These are phyloP conservation scores for Monilinia aucupariae DNA, from an alignment of 2,329 filamentous ascomycete species.

Conservation along the genomic window DNA sequence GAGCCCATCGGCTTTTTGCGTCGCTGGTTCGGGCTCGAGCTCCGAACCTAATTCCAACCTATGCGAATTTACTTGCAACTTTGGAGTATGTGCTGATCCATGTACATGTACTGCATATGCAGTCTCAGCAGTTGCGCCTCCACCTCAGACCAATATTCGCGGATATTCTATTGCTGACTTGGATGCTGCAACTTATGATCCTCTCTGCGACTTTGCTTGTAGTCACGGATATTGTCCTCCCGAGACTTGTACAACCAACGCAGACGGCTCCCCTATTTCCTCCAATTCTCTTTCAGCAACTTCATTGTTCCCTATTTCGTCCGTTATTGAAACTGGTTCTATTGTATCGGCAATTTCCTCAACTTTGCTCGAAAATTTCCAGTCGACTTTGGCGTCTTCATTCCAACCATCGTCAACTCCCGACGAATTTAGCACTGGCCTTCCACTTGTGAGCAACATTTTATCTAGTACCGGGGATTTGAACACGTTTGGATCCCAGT, in stretches of 20 bases:
- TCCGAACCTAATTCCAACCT: not conserved
- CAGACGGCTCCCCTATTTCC: not conserved
- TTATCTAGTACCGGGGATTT: not conserved
- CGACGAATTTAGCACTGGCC: not conserved
- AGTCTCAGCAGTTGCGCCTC: not conserved
- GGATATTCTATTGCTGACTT: not conserved
- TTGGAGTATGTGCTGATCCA: constrained; percentile 2
- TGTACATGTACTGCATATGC: constrained; percentile 12
- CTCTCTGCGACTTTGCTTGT: constrained; percentile 3
- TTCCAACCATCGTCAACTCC: not conserved
- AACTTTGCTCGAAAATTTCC: not conserved
- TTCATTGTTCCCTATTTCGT: not conserved
- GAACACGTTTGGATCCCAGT: not conserved
- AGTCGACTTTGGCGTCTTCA: not conserved
- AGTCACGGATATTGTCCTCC: not conserved
- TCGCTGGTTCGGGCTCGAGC: not conserved
- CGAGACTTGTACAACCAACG: not conserved
- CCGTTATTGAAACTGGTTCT: not conserved
- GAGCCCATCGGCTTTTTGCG: not conserved
- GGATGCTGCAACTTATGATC: not conserved
- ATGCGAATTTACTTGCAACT: constrained; percentile 4
- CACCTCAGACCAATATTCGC: not conserved
- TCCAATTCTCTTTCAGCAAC: not conserved
- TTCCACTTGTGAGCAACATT: not conserved
- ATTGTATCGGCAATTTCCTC: not conserved